These are phyloP conservation scores for Angophora floribunda DNA, from an alignment of 345 rosid genomes.

Conservation along the genomic window DNA sequence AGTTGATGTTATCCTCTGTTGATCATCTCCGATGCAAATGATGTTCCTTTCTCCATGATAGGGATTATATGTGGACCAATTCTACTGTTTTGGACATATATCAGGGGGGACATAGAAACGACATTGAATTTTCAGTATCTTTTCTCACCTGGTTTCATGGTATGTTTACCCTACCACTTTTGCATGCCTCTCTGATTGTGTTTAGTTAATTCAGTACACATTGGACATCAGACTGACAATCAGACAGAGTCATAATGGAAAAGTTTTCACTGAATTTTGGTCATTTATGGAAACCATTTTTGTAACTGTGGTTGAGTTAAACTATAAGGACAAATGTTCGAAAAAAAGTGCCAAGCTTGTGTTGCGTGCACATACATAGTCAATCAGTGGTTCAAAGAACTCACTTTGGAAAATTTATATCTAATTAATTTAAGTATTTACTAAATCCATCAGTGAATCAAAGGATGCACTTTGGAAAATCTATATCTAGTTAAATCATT, in stretches of 20 bases:
- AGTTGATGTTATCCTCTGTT: background rate
- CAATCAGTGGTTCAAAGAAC: background rate
- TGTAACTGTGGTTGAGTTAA: background rate
- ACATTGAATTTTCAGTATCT: constrained; percentile 59
- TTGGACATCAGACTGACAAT: background rate
- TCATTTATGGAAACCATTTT: background rate
- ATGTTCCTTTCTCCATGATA: constrained; percentile 18
- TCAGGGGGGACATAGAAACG: constrained; percentile 66
- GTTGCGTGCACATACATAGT: background rate
- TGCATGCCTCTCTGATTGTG: background rate
- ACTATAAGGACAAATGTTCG: background rate
- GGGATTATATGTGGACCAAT: constrained; percentile 81
- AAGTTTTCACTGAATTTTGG: background rate
- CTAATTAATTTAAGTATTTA: background rate
- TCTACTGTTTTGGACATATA: constrained; percentile 76
- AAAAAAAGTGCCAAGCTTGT: background rate
- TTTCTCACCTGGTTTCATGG: constrained; percentile 80
- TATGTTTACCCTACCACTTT: constrained; percentile 7
- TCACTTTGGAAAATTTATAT: background rate
- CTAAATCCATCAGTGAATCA: background rate
- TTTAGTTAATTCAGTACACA: background rate
- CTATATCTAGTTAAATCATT: background rate
- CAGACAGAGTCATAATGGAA: background rate
- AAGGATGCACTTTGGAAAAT: background rate
- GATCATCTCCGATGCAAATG: background rate